Conservation (phyloP, 306 rosid genomes). For the Ormosia emarginata region DNA sequence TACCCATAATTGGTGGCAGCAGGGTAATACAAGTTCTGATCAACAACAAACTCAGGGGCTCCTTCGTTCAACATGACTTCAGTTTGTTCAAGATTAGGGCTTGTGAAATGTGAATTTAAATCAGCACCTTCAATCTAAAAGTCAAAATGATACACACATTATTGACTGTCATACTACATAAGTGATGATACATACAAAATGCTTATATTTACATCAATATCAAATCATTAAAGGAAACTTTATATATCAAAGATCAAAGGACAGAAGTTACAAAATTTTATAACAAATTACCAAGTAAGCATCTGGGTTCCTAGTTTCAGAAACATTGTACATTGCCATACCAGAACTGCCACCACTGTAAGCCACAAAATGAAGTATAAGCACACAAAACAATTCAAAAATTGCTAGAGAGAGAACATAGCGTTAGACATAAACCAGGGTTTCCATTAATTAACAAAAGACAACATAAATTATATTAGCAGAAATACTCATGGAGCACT, state of each 20-base stretch:
- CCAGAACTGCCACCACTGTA: constrained; percentile 66
- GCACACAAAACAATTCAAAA: not conserved
- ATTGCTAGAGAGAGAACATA: not conserved
- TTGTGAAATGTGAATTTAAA: constrained; percentile 49
- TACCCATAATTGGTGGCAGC: constrained; percentile 88
- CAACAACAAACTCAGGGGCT: constrained; percentile 76
- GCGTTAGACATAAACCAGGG: not conserved
- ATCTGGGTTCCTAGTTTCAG: constrained; percentile 46
- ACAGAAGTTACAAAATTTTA: not conserved
- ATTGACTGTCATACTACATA: not conserved
- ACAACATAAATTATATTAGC: not conserved
- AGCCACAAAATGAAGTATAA: constrained; percentile 23
- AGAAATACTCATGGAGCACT: not conserved
- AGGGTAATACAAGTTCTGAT: constrained; percentile 84
- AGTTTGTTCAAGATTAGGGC: constrained; percentile 59
- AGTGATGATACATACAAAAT: not conserved
- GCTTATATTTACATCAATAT: not conserved
- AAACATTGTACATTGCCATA: constrained; percentile 62
- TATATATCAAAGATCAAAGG: not conserved
- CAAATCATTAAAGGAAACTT: not conserved
- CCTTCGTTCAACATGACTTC: constrained; percentile 74
- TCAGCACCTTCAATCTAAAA: constrained; percentile 60
- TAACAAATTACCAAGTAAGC: constrained; percentile 47
- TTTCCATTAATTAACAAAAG: not conserved
- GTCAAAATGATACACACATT: constrained; percentile 21